phyloP scores from a whole-genome alignment of 495 filamentous ascomycete genomes.

The Tricharina praecox region DNA sequence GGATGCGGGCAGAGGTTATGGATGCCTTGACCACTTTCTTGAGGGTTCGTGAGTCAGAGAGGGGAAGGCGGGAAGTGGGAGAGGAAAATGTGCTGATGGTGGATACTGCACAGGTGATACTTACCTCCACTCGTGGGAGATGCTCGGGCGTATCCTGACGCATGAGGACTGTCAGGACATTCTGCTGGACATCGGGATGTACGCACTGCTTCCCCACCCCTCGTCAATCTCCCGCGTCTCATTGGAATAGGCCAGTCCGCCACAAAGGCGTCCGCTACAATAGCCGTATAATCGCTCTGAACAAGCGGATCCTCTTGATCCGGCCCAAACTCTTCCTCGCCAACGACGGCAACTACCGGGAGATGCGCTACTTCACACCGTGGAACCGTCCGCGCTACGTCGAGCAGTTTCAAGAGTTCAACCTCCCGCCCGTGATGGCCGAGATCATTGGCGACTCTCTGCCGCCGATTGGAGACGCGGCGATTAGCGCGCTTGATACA shows the following conservation, averaged over 20 bases:
- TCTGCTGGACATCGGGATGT: constrained; percentile 61
- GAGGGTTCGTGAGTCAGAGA: constrained; percentile 28
- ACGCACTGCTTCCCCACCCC: constrained; percentile 22
- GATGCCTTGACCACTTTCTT: constrained; percentile 54
- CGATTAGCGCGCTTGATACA: constrained; percentile 57
- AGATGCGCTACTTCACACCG: constrained; percentile 55
- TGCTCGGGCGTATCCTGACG: constrained; percentile 45
- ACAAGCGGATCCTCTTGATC: constrained; percentile 55
- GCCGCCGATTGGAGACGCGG: constrained; percentile 59
- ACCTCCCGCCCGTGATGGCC: constrained; percentile 48
- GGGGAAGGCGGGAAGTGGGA: not conserved
- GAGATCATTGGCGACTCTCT: constrained; percentile 43
- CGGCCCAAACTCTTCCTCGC: constrained; percentile 74
- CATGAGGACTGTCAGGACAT: constrained; percentile 56
- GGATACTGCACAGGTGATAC: constrained; percentile 29
- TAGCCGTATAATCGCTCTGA: constrained; percentile 49
- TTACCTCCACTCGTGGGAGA: constrained; percentile 57
- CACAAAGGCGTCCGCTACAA: constrained; percentile 61
- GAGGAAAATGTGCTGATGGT: constrained; percentile 4
- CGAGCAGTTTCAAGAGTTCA: constrained; percentile 62
- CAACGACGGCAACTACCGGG: constrained; percentile 57
- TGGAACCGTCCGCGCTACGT: constrained; percentile 42
- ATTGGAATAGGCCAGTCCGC: constrained; percentile 29
- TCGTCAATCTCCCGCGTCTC: not conserved
- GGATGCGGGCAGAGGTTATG: constrained; percentile 39